Conservation (phyloP, 1,284 basidiomycete species). For the Sporisorium exsertum region DNA sequence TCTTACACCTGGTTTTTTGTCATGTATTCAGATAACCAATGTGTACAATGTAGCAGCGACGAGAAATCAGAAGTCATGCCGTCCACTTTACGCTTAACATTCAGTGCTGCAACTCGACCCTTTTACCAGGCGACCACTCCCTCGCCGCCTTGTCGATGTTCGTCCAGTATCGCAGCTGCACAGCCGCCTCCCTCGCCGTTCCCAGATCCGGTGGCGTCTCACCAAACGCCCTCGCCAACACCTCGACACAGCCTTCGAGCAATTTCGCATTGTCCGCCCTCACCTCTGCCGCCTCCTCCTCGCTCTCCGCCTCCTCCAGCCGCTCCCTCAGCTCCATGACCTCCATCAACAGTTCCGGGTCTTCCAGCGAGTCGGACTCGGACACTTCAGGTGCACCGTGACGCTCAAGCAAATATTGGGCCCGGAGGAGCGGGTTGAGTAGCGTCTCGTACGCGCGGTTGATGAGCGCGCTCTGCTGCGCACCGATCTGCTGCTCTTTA, state of each 20-base stretch:
- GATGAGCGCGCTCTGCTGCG: conserved; percentile 62
- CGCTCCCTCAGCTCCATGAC: conserved; percentile 66
- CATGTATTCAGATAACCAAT: neutral
- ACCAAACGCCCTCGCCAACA: conserved; percentile 53
- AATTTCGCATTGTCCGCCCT: conserved; percentile 45
- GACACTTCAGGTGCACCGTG: conserved; percentile 32
- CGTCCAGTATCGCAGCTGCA: conserved; percentile 66
- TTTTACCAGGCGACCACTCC: conserved; percentile 64
- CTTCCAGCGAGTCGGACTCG: conserved; percentile 60
- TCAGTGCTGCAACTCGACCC: conserved; percentile 62
- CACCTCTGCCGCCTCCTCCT: conserved; percentile 57
- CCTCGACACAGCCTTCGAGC: conserved; percentile 38
- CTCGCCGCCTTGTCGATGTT: conserved; percentile 66
- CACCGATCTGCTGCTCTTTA: conserved; percentile 62
- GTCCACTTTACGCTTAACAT: neutral
- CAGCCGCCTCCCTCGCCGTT: conserved; percentile 44
- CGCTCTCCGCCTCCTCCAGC: conserved; percentile 56
- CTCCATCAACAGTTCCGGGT: conserved; percentile 65
- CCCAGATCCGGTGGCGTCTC: conserved; percentile 42
- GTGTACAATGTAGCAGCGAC: conserved; percentile 11
- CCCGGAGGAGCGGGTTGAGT: conserved; percentile 55
- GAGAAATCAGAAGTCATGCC: too few species aligned
- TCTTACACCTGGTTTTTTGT: too few species aligned
- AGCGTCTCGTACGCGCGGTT: conserved; percentile 68
- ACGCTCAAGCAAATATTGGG: conserved; percentile 59